Evolutionary conservation across 2,329 filamentous ascomycete genomes (phyloP).

Genomic region (Trichoderma asperellum): DNA sequence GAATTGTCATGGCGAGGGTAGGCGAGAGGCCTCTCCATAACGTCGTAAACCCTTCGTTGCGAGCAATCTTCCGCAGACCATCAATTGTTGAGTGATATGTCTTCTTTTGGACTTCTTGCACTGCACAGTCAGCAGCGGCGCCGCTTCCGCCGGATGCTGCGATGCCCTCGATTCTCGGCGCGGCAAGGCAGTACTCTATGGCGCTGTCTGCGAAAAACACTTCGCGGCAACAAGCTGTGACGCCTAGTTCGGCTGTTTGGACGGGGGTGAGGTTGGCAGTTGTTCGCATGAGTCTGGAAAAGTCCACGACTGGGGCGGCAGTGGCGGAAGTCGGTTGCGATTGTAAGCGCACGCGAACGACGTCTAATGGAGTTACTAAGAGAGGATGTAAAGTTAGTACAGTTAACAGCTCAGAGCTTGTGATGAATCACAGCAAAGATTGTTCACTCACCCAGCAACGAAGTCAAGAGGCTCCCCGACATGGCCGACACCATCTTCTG

Average conservation of each 20-base stretch:
- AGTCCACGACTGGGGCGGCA: constrained; percentile 54
- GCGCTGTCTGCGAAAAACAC: constrained; percentile 95
- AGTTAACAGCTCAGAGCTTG: neutral
- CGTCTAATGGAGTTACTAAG: constrained; percentile 90
- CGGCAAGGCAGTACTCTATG: constrained; percentile 78
- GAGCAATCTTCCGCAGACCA: constrained; percentile 89
- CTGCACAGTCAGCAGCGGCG: constrained; percentile 71
- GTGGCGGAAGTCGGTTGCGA: constrained; percentile 64
- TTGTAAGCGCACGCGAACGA: constrained; percentile 92
- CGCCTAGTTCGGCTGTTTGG: constrained; percentile 78
- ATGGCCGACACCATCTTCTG: constrained; percentile 97
- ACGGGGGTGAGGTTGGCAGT: constrained; percentile 67
- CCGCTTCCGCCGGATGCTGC: constrained; percentile 51
- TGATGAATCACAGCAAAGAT: neutral
- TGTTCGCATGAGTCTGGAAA: constrained; percentile 60
- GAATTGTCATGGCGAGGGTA: constrained; percentile 90
- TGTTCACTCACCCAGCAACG: constrained; percentile 80
- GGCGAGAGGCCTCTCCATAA: constrained; percentile 95
- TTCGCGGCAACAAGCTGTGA: constrained; percentile 93
- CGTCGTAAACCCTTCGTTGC: constrained; percentile 84
- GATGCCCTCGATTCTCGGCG: constrained; percentile 56
- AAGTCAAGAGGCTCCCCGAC: constrained; percentile 86
- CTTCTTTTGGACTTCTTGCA: constrained; percentile 81
- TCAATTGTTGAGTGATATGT: constrained; percentile 91
- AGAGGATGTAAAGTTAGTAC: neutral